A percentile compares a stretch with the other conserved stretches of the same genome.
Evolutionary conservation across 495 filamentous ascomycete species (phyloP).

Genomic region (Talaromyces ruber): DNA sequence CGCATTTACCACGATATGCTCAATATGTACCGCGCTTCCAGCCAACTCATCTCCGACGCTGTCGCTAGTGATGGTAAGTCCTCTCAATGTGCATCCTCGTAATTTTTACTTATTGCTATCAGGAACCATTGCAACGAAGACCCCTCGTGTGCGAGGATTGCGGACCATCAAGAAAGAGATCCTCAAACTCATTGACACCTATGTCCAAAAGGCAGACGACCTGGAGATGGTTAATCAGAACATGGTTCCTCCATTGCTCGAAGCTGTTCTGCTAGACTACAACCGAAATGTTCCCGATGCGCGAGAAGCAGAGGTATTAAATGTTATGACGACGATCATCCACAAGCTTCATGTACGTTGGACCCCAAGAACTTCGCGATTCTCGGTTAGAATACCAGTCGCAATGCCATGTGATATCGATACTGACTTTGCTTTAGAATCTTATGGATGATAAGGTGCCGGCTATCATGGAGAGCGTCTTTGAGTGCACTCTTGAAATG

Average conservation of each 20-base stretch:
- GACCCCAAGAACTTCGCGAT: conserved; percentile 32
- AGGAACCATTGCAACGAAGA: conserved; percentile 94
- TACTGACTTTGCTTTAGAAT: conserved; percentile 43
- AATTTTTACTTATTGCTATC: conserved; percentile 15
- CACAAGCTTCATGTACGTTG: conserved; percentile 85
- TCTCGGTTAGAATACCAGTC: conserved; percentile 21
- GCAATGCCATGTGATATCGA: conserved; percentile 2
- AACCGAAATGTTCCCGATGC: conserved; percentile 94
- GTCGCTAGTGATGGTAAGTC: conserved; percentile 74
- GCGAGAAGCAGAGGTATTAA: conserved; percentile 91
- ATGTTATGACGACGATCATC: conserved; percentile 96
- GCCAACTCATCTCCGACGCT: conserved; percentile 85
- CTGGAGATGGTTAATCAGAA: conserved; percentile 83
- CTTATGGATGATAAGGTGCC: conserved; percentile 98
- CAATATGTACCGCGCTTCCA: conserved; percentile 96
- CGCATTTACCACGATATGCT: conserved; percentile 98
- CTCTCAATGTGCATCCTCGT: not conserved
- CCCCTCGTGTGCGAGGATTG: conserved; percentile 87
- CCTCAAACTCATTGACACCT: conserved; percentile 93
- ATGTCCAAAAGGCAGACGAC: conserved; percentile 96
- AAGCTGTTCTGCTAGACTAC: conserved; percentile 92
- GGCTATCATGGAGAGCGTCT: conserved; percentile 95
- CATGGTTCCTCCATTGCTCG: conserved; percentile 93
- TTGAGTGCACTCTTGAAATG: conserved; percentile 98
- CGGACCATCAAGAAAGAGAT: conserved; percentile 99